Evolutionary conservation across 768 basidiomycete genomes (phyloP).

Genomic region (Trametes maxima): DNA sequence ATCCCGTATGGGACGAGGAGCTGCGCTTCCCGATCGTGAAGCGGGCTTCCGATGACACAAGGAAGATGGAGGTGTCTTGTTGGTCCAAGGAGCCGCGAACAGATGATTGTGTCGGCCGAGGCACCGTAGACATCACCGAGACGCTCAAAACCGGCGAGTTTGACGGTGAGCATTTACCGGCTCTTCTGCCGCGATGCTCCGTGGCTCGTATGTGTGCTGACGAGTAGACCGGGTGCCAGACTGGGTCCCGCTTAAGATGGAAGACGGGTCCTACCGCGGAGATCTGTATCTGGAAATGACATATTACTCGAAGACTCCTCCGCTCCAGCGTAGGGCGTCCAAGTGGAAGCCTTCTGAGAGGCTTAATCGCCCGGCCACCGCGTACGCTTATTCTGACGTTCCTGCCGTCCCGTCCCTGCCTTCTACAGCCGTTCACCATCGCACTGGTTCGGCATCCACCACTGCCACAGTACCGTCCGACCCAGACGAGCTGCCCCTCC

Average conservation of each 20-base stretch:
- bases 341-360: conserved; percentile 34
- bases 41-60: conserved; percentile 52
- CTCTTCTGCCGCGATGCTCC: conserved; percentile 57
- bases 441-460: not conserved
- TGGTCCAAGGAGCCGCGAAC: conserved; percentile 80
- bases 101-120: conserved; percentile 76
- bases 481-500: not conserved
- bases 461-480: not conserved
- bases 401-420: not conserved
- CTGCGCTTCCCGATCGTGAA: conserved; percentile 71
- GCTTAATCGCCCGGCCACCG: conserved; percentile 24
- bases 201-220: conserved; percentile 29
- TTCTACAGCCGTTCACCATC: not conserved
- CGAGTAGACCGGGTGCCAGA: conserved; percentile 44
- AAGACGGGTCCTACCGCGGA: conserved; percentile 66
- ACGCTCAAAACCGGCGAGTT: conserved; percentile 87
- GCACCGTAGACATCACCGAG: conserved; percentile 71
- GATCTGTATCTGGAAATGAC: conserved; percentile 94
- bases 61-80: conserved; percentile 73
- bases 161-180: conserved; percentile 64
- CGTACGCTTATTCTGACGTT: not conserved
- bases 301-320: conserved; percentile 76
- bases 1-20: conserved; percentile 92
- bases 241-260: conserved; percentile 64
- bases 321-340: conserved; percentile 34